Evolutionary conservation across 2,329 filamentous ascomycete genomes (phyloP).

Genomic region (Xylariaceae sp.): DNA sequence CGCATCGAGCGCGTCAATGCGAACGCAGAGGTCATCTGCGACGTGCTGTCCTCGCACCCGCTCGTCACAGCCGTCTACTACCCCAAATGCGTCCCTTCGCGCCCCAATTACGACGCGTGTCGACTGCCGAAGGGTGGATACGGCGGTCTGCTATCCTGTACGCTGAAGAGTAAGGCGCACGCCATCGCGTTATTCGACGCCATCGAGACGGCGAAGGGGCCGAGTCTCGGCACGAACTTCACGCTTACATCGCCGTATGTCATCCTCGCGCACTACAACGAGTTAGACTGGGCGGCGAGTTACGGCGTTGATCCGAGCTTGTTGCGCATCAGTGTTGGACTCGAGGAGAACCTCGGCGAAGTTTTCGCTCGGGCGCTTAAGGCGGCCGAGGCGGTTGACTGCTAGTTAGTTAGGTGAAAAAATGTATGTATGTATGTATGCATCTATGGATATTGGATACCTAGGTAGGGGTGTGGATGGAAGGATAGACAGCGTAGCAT

Average conservation of each 20-base stretch:
- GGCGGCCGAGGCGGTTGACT: conserved; percentile 40
- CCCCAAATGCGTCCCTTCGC: conserved; percentile 70
- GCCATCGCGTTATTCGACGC: conserved; percentile 80
- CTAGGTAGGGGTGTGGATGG: neutral
- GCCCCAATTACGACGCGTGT: conserved; percentile 71
- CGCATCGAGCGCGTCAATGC: conserved; percentile 79
- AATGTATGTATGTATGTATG: neutral
- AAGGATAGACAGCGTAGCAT: neutral
- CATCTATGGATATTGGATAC: neutral
- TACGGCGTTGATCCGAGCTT: conserved; percentile 78
- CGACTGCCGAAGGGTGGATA: conserved; percentile 73
- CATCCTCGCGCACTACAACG: conserved; percentile 82
- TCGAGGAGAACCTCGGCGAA: conserved; percentile 66
- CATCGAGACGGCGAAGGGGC: conserved; percentile 84
- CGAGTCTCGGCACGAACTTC: conserved; percentile 94
- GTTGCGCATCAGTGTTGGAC: conserved; percentile 79
- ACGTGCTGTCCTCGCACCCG: conserved; percentile 56
- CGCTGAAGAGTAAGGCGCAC: conserved; percentile 64
- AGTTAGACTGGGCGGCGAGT: conserved; percentile 82
- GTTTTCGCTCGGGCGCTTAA: conserved; percentile 66
- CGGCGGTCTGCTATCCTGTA: conserved; percentile 81
- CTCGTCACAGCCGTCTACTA: conserved; percentile 78
- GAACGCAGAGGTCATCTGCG: conserved; percentile 79
- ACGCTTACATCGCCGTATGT: conserved; percentile 89
- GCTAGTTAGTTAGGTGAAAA: neutral